Base-by-base conservation (phyloP, 2,329 filamentous ascomycete genomes). In the Arthrobotrys conoides region DNA sequence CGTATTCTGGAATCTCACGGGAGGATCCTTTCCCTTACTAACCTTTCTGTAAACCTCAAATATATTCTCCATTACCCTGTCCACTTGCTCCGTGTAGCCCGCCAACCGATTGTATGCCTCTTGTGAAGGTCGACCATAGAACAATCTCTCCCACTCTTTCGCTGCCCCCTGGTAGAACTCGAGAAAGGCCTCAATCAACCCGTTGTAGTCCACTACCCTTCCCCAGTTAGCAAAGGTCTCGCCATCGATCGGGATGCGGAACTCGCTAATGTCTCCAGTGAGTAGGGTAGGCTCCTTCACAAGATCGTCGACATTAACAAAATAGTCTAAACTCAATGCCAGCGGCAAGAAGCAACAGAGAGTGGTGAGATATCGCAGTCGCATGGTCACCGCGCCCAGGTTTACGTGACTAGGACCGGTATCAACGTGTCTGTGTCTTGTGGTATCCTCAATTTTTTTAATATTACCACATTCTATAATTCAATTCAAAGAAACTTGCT, bases 171-270 rank as follows among this genome's bases (percentile, higher is more conserved):
- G 3, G 16, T 76, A 76, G 14, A 27, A n/a, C 5, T 48, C 18
- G 1, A 70, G 24, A 27, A 61, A 76, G 8, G 57, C 55, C 24
- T 76, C 72, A 5, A 76, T 51, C 10, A 76, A 36, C 5, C 51
- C 57, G 9, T 33, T 59, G 5, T 22, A n/a, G 18, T 70, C 57
- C 10, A 70, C 30, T 9, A 27, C 27, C 24, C 71, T 44, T 18
- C 70, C 46, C 71, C 71, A 76, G 8, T 8, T 14, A 2, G 24
- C 49, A 33, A 65, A 76, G 4, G 18, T 49, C 20, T 70, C 46
- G 12, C 57, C 72, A 22, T 55, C 65, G 9, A 76, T 64, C 3
- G 65, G 65, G n/a, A 76, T 76, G n/a, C 72, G 65, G 33, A 49
- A 53, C n/a, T 70, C 65, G 36, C 48, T 59, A 16, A 27, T 70